Conservation (phyloP, 169 alveolate species). For the Plasmodium vinckei region DNA sequence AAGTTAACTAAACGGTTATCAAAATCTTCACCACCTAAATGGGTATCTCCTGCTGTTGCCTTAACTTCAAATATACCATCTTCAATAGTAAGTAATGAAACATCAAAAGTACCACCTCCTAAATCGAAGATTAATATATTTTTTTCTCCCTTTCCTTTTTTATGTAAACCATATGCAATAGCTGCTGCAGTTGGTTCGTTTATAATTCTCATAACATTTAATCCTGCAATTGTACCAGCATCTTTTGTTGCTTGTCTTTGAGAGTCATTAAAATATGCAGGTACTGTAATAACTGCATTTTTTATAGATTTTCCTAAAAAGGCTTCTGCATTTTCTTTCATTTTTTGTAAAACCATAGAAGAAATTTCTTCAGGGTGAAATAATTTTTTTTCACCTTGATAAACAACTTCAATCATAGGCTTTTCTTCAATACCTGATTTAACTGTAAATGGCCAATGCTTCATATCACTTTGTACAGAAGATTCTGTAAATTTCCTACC, state of each 20-base stretch:
- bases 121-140: constrained; percentile 97
- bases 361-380: constrained; percentile 96
- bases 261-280: constrained; percentile 99
- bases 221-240: constrained; percentile 99
- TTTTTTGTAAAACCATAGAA: constrained; percentile 96
- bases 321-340: constrained; percentile 98
- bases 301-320: constrained; percentile 94
- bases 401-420: constrained; percentile 91
- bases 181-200: constrained; percentile 99
- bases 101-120: constrained; percentile 99
- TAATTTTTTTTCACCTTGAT: constrained; percentile 92
- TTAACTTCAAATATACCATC: constrained; percentile 98
- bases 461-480: constrained; percentile 94
- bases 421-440: constrained; percentile 89
- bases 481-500: constrained; percentile 96
- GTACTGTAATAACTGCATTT: constrained; percentile 99
- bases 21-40: constrained; percentile 99
- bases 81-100: constrained; percentile 96
- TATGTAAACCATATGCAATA: constrained; percentile 97
- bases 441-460: constrained; percentile 96
- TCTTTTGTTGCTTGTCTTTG: constrained; percentile 99
- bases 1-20: constrained; percentile 97
- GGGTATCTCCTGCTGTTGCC: constrained; percentile 99
- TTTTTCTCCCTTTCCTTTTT: constrained; percentile 92
- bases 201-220: constrained; percentile 96